Evolutionary conservation across 1,284 basidiomycete genomes (phyloP).

Genomic region (Ustilago sp.): DNA sequence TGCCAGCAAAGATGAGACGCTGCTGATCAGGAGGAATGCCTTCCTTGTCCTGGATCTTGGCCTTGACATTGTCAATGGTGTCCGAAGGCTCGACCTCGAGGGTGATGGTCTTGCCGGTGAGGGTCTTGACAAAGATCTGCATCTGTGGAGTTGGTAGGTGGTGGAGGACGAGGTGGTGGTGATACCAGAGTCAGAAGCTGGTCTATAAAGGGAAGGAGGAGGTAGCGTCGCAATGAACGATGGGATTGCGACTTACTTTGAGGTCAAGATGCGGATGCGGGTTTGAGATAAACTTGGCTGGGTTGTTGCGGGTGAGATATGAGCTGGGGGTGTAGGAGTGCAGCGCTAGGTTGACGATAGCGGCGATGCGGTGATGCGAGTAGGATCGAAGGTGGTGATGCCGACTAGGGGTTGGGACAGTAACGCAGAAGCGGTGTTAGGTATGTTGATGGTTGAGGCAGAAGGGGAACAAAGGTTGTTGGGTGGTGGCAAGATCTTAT

Average conservation of each 20-base stretch:
- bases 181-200: slow-evolving; percentile 6
- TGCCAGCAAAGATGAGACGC: slow-evolving; percentile 67
- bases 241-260: slow-evolving; percentile 28
- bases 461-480: neutral
- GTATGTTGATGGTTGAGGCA: slow-evolving; percentile 63
- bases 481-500: slow-evolving; percentile 37
- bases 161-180: neutral
- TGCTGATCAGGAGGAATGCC: slow-evolving; percentile 67
- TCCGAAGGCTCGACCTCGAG: slow-evolving; percentile 70
- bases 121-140: slow-evolving; percentile 60
- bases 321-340: slow-evolving; percentile 1
- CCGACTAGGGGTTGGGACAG: slow-evolving; percentile 8
- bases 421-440: neutral
- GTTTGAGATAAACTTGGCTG: neutral
- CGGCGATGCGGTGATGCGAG: slow-evolving; percentile 2
- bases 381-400: slow-evolving; percentile 5
- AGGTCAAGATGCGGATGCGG: slow-evolving; percentile 13
- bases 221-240: neutral
- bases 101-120: slow-evolving; percentile 71
- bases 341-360: neutral
- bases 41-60: slow-evolving; percentile 69
- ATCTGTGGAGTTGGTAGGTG: slow-evolving; percentile 22
- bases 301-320: neutral
- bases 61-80: slow-evolving; percentile 76
- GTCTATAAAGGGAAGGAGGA: neutral